Evolutionary conservation across 768 basidiomycete genomes (phyloP).

Genomic region (Macrolepiota dolichaula): DNA sequence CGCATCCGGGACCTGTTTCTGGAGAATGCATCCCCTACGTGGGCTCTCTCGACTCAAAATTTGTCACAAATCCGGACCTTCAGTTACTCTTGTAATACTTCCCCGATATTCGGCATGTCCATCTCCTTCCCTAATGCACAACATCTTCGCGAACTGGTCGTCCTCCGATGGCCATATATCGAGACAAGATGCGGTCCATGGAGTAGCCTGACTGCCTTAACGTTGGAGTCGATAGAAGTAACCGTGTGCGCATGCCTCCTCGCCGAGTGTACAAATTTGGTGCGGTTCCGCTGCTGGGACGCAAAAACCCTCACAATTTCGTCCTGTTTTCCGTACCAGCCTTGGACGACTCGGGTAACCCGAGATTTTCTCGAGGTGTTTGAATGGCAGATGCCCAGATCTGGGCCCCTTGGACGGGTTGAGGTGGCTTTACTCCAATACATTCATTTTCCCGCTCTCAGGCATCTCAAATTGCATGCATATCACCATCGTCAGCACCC

Average conservation of each 20-base stretch:
- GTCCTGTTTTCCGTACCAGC: neutral
- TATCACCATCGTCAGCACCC: neutral
- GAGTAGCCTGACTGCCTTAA: neutral
- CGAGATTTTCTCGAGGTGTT: neutral
- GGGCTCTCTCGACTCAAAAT: neutral
- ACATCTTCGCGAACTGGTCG: neutral
- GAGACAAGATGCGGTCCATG: neutral
- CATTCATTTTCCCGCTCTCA: neutral
- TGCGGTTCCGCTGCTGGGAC: neutral
- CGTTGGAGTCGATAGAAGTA: slow-evolving; percentile 1
- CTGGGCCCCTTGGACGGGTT: neutral
- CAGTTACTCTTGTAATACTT: neutral
- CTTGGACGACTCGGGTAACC: neutral
- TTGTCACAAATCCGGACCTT: neutral
- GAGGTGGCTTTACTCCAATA: neutral
- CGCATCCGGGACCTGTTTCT: neutral
- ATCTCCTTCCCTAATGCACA: neutral
- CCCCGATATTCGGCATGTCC: neutral
- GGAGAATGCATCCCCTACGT: neutral
- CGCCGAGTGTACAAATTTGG: neutral
- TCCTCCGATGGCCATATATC: neutral
- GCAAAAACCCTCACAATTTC: neutral
- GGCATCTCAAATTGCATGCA: neutral
- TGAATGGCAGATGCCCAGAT: neutral
- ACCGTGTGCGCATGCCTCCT: slow-evolving; percentile 1